Conservation (phyloP, 371 early-diverging fungal species). For the Sanchytrium tribonematis region DNA sequence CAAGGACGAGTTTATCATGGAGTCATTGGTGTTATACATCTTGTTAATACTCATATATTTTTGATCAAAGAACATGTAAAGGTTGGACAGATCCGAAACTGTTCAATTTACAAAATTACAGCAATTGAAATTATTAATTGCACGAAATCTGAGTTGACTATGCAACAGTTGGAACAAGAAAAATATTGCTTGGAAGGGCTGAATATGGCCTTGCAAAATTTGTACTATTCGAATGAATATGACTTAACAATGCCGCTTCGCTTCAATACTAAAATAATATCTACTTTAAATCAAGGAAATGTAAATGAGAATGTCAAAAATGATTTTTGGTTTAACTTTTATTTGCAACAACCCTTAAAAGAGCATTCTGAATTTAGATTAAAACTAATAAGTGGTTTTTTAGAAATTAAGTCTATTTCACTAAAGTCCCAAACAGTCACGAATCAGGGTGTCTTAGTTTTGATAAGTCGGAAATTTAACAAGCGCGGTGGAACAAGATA, state of each 20-base stretch:
- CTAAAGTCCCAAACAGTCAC: not conserved
- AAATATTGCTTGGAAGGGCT: not conserved
- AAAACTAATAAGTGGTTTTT: not conserved
- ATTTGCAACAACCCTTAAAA: not conserved
- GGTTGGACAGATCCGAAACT: not conserved
- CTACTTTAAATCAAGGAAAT: not conserved
- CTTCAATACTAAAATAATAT: not conserved
- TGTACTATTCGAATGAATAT: conserved; percentile 19
- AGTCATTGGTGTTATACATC: not conserved
- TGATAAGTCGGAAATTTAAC: conserved; percentile 25
- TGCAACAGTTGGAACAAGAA: not conserved
- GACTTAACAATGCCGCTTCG: conserved; percentile 20
- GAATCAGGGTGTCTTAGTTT: conserved; percentile 14
- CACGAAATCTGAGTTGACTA: not conserved
- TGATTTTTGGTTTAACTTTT: not conserved
- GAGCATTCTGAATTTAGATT: not conserved
- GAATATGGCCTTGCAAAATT: conserved; percentile 2
- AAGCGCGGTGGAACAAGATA: conserved; percentile 52
- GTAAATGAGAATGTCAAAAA: not conserved
- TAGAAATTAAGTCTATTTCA: not conserved
- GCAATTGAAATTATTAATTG: not conserved
- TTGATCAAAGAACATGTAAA: not conserved
- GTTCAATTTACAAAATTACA: not conserved
- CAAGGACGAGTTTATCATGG: not conserved
- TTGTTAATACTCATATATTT: not conserved